Conservation (phyloP, 164 flowering plant species). For the Vitis amurensis region DNA sequence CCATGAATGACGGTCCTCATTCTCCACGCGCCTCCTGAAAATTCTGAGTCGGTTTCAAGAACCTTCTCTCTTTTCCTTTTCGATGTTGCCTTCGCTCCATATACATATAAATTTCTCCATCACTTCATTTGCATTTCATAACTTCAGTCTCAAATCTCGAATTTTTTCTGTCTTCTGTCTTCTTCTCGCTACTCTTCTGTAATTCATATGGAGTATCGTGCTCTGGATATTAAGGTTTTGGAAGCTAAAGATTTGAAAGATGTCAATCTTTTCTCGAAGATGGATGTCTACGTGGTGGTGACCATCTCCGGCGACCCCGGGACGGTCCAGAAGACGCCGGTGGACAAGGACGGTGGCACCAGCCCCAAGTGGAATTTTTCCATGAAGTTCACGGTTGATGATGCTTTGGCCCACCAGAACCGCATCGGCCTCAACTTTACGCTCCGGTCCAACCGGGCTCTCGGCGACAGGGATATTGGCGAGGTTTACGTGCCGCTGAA, state of each 20-base stretch:
- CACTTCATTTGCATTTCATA: too few relatives aligned
- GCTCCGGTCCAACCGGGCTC: slow-evolving; percentile 25
- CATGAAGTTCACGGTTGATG: slow-evolving; percentile 34
- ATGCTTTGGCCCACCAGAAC: slow-evolving; percentile 11
- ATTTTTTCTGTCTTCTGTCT: too few relatives aligned
- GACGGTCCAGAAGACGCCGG: slow-evolving; percentile 23
- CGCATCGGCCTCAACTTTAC: slow-evolving; percentile 20
- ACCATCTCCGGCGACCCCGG: slow-evolving; percentile 24
- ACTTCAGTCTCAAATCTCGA: too few relatives aligned
- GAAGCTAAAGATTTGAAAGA: slow-evolving; percentile 24
- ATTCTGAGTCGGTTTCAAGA: too few relatives aligned
- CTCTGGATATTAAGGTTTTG: slow-evolving; percentile 14
- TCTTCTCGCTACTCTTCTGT: not conserved
- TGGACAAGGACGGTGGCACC: slow-evolving; percentile 36
- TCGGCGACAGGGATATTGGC: slow-evolving; percentile 40
- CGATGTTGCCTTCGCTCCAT: too few relatives aligned
- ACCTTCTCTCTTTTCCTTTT: too few relatives aligned
- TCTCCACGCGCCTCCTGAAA: too few relatives aligned
- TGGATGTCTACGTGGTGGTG: slow-evolving; percentile 42
- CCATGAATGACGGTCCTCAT: too few relatives aligned
- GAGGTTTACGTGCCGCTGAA: slow-evolving; percentile 31
- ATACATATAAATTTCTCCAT: too few relatives aligned
- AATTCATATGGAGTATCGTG: slow-evolving; percentile 13
- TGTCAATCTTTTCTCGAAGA: slow-evolving; percentile 18
- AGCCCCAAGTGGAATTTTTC: slow-evolving; percentile 32